Evolutionary conservation across 139 green algal genomes (phyloP), one percentile per base, ranked within the genome.

Genomic region (Raphidocelis subcapitata): DNA sequence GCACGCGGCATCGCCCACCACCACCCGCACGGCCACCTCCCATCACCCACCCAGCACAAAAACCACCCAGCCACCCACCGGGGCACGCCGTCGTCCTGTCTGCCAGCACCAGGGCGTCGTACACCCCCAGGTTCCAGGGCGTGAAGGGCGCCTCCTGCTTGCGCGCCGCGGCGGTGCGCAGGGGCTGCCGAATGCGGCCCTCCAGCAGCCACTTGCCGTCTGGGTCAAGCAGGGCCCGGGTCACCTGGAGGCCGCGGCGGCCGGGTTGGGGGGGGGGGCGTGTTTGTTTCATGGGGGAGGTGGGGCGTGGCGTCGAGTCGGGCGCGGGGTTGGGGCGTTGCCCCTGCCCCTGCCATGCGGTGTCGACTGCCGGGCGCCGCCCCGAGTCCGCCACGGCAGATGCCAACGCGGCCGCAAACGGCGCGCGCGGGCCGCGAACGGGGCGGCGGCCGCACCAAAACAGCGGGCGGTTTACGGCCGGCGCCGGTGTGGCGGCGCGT

Each of bases 51-150:
- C 46, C 14, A 66, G 36, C 2, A 44, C 16, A 28, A 67, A 66
- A 16, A 56, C 3, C 55, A 73, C 18, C 36, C 35, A 15, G 2
- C 3, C 23, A 33, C 65, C 3, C 62, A 82, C 76, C 76, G 3
- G 47, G 57, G 24, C 51, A 32, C 14, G 49, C 77, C 2, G 65
- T 69, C 66, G 76, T 77, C 28, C 56, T 63, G 57, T 84, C 79
- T 14, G 79, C 62, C 26, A 84, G 47, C 21, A 84, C 56, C 28
- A 84, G 26, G 1, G 46, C 79, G 37, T 84, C 68, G 62, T 61
- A 84, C 0, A 60, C 46, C 4, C 78, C 78, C 29, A 77, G 62
- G 47, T 80, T 82, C 76, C 69, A 77, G 0, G 54, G 60, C 20
- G 29, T 79, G 23, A 65, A n/a, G 1, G 73, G 65, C 5, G 73